Evolutionary conservation across 805 yeast species (phyloP).

Genomic region (Candida maltosa): DNA sequence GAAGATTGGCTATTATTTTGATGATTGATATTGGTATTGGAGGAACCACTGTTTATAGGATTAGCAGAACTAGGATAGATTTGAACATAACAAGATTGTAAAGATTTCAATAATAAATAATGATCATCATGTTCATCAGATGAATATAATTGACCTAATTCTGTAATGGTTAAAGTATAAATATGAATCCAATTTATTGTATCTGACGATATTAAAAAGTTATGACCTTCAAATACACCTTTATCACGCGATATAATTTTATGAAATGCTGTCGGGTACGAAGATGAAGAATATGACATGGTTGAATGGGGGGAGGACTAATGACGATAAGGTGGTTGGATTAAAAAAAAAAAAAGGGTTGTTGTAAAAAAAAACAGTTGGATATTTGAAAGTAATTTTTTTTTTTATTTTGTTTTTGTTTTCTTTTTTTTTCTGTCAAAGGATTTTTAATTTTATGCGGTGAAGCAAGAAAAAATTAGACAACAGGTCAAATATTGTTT

Average conservation of each 20-base stretch:
- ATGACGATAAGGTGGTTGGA: no score
- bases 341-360: no score
- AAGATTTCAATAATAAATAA: conserved; percentile 27
- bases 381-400: no score
- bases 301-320: no score
- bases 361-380: no score
- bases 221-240: conserved; percentile 30
- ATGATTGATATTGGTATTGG: neutral
- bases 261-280: conserved; percentile 19
- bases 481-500: no score
- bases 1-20: neutral
- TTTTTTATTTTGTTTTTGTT: no score
- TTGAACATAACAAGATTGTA: conserved; percentile 40
- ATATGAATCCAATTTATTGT: conserved; percentile 32
- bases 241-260: conserved; percentile 28
- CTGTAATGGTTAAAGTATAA: conserved; percentile 25
- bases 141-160: conserved; percentile 31
- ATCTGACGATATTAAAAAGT: conserved; percentile 36
- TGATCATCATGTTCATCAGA: conserved; percentile 27
- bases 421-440: neutral
- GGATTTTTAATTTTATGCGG: neutral
- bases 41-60: neutral
- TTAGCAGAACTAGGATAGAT: conserved; percentile 29
- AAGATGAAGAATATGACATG: no score
- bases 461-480: no score